Base-by-base conservation (phyloP, 2,329 filamentous ascomycete genomes). In the Cordyceps fumosorosea region DNA sequence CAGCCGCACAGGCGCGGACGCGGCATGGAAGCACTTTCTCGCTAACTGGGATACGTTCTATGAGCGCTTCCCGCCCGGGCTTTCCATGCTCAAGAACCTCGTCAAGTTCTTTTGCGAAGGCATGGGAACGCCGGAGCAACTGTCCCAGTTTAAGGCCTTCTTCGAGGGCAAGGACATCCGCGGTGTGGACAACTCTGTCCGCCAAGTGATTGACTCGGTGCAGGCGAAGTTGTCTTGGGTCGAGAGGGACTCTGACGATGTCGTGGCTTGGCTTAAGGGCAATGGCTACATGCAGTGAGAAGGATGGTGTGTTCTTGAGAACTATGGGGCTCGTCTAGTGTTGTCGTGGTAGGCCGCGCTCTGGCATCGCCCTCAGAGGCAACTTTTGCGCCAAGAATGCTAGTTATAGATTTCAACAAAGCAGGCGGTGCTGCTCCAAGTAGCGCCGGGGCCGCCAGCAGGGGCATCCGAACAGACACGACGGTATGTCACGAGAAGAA, bases 161-260 rank as follows among this genome's bases (percentile, higher is more conserved):
- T 98, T 97, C 73, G 81, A 80, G 37, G 79, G 83, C 66, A 91
- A 90, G 80, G 91, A 90, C 73, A 96, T 89, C 64, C 96, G 81
- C 75, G 84, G 91, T 50, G 97, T 91, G 70, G 91, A 96, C 71
- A 88, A 93, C 73, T 87, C 90, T 53, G 79, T 98, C 63, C 91
- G 91, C n/a, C 93, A 98, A 80, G 93, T 89, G 73, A 82, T 89
- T 67, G 93, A 98, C 74, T 82, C 87, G 3, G 89, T 97, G 69
- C 85, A 85, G 65, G 92, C 92, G 59, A 98, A 96, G 84, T 82
- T 88, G 69, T 84, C 86, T 63, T 96, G 91, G 91, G 73, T 96
- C 60, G 77, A 85, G 74, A 84, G 91, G 63, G 93, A 96, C 74
- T 80, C 82, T 51, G 81, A 85, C 34, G 91, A 96, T 74, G 89